Percentiles rank a stretch among this genome's conserved stretches.
Evolutionary conservation across 768 basidiomycete genomes (phyloP).

Genomic region (Tulasnella sp.): DNA sequence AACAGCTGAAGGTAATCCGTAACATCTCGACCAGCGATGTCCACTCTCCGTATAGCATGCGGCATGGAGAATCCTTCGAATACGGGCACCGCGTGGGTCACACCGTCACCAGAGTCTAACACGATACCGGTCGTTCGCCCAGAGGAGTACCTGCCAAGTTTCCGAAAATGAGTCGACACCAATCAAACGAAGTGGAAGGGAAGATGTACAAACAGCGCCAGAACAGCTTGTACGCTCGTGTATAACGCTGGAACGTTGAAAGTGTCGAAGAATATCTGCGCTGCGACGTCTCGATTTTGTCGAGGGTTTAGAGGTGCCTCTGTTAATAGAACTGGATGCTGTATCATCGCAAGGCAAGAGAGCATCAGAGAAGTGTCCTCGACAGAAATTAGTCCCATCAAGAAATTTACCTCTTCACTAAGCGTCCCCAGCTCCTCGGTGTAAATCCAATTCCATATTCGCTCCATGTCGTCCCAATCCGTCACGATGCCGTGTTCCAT

Average conservation of each 20-base stretch:
- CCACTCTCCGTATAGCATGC: conserved; percentile 91
- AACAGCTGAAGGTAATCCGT: conserved; percentile 94
- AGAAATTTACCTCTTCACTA: conserved; percentile 97
- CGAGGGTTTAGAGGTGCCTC: conserved; percentile 97
- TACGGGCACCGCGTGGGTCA: conserved; percentile 96
- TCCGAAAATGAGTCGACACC: background rate
- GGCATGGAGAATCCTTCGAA: conserved; percentile 99
- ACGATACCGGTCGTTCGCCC: conserved; percentile 99
- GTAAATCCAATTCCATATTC: conserved; percentile 98
- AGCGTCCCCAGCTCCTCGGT: conserved; percentile 90
- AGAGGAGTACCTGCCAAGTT: conserved; percentile 76
- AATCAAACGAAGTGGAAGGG: background rate
- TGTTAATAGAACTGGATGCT: conserved; percentile 97
- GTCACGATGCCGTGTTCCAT: conserved; percentile 99
- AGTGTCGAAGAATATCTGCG: conserved; percentile 99
- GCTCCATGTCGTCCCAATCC: conserved; percentile 99
- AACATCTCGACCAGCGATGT: conserved; percentile 96
- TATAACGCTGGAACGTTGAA: conserved; percentile 98
- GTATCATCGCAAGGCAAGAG: background rate
- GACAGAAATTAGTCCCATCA: no score
- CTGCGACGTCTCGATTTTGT: conserved; percentile 90
- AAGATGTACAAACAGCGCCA: conserved; percentile 66
- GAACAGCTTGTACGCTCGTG: conserved; percentile 92
- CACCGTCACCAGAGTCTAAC: conserved; percentile 96
- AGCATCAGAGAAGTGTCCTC: background rate